Evolutionary conservation across 2,329 filamentous ascomycete species (phyloP), one percentile per base, ranked within the genome.

Genomic region (Colletotrichum karsti): DNA sequence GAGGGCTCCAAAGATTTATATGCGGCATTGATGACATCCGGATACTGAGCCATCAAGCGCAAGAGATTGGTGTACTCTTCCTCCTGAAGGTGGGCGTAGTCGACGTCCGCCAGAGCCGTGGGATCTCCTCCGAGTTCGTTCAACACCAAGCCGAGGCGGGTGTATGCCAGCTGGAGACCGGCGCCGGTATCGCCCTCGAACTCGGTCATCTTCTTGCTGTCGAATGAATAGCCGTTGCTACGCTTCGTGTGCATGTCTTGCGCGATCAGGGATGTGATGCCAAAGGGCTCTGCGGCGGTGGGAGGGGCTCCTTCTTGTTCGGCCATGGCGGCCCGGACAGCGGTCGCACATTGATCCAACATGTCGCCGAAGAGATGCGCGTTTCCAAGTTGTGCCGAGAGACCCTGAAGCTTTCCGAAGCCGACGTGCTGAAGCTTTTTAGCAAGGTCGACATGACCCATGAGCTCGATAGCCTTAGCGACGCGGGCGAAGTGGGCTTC

Each of bases 151-250:
- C 82, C 85, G 60, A 92, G 82, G 66, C 89, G 87, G 4, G 89
- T 88, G 73, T 92, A 89, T 2, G 90, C 89, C 73, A 93, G 92
- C 80, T 93, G 91, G 20, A 93, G 84, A 75, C 92, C 92, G 13
- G 91, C 90, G 2, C 91, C 92, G 0, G 91, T 93, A 76, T 93
- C 91, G 24, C 90, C 90, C 77, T 93, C 90, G 70, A 92, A 92
- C 4, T 89, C 91, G 1, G 87, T 90, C 91, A 94, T 93, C 55
- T 87, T 85, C 60, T 73, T 73, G 0, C 70, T 12, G 13, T 76
- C 75, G 4, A 58, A 69, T 0, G 72, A 18, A 26, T 77, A 77
- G 0, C 71, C 67, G 0, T 74, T 74, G 7, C 65, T 72, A 0
- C 74, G 28, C 60, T 73, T 77, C 44, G 75, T 75, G 2, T 69